Conservation (phyloP, 1,139 yeast genomes). For the Scheffersomyces lignicola region DNA sequence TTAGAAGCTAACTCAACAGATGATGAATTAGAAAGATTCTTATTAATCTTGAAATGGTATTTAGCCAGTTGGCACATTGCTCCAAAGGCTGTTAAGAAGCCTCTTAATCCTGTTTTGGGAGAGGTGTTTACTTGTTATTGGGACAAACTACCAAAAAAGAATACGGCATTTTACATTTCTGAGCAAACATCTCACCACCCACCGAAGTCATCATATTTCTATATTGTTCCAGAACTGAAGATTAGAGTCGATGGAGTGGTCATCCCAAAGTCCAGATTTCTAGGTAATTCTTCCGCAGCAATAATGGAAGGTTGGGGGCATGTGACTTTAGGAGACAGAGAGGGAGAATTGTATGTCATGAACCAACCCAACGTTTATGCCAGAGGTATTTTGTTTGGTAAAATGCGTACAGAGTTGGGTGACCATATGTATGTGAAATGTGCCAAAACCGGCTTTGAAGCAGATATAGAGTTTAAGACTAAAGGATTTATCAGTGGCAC, state of each 20-base stretch:
- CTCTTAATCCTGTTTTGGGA: constrained; percentile 90
- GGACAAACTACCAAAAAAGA: constrained; percentile 71
- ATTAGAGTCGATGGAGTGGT: constrained; percentile 89
- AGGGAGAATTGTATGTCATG: constrained; percentile 67
- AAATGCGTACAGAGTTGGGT: constrained; percentile 85
- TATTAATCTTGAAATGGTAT: constrained; percentile 81
- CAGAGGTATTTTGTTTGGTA: constrained; percentile 91
- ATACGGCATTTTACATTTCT: constrained; percentile 76
- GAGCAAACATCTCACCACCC: constrained; percentile 99
- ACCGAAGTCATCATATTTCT: constrained; percentile 94
- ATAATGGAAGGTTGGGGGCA: constrained; percentile 91
- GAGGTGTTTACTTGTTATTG: constrained; percentile 89
- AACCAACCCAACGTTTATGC: constrained; percentile 96
- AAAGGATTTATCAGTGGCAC: constrained; percentile 93
- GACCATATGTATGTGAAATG: constrained; percentile 82
- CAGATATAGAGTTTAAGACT: constrained; percentile 90
- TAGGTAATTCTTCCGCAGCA: constrained; percentile 96
- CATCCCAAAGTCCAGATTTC: constrained; percentile 80
- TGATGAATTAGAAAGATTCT: constrained; percentile 68
- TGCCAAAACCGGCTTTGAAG: constrained; percentile 56
- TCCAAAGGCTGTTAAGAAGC: constrained; percentile 97
- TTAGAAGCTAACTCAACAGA: constrained; percentile 62
- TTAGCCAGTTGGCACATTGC: constrained; percentile 97
- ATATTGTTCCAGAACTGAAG: constrained; percentile 74
- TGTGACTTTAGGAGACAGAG: constrained; percentile 65